Percentiles rank a stretch among this genome's conserved stretches.
phyloP scores from a whole-genome alignment of 345 rosid genomes.

The Raphanus sativus region DNA sequence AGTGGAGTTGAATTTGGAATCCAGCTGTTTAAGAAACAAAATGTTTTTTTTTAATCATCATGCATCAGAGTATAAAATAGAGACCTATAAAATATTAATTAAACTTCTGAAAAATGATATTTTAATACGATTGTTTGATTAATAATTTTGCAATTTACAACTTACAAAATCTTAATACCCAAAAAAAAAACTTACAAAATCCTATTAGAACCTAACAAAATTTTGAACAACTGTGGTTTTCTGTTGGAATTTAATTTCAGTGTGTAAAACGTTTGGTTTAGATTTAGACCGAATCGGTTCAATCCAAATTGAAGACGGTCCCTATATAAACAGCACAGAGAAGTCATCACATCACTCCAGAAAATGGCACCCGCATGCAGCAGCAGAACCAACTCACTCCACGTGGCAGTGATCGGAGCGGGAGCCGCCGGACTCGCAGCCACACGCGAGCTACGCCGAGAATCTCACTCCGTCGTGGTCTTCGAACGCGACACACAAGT shows the following conservation, averaged over 20 bases:
- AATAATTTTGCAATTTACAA: too few relatives aligned
- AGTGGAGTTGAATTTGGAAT: too few relatives aligned
- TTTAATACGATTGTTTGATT: background rate
- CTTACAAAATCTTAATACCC: too few relatives aligned
- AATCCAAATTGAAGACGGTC: background rate
- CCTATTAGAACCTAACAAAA: background rate
- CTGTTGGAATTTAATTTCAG: background rate
- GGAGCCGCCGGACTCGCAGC: constrained; percentile 84
- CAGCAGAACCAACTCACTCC: constrained; percentile 21
- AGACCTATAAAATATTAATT: too few relatives aligned
- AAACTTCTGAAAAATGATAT: too few relatives aligned
- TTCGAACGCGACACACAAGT: constrained; percentile 58
- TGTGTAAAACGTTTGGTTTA: background rate
- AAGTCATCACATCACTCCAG: background rate
- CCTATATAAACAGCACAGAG: background rate
- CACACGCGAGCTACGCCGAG: constrained; percentile 68
- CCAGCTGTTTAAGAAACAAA: too few relatives aligned
- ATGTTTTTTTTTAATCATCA: too few relatives aligned
- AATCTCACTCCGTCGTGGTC: constrained; percentile 65
- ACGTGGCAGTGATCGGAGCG: constrained; percentile 86
- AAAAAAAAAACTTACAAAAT: background rate
- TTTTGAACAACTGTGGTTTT: background rate
- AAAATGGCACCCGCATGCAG: constrained; percentile 27
- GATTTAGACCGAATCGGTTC: constrained; percentile 5
- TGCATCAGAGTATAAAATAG: too few relatives aligned